These are phyloP conservation scores for Cyanidiococcus yangmingshanensis DNA, from an alignment of 23 red algal genomes.

Conservation along the genomic window DNA sequence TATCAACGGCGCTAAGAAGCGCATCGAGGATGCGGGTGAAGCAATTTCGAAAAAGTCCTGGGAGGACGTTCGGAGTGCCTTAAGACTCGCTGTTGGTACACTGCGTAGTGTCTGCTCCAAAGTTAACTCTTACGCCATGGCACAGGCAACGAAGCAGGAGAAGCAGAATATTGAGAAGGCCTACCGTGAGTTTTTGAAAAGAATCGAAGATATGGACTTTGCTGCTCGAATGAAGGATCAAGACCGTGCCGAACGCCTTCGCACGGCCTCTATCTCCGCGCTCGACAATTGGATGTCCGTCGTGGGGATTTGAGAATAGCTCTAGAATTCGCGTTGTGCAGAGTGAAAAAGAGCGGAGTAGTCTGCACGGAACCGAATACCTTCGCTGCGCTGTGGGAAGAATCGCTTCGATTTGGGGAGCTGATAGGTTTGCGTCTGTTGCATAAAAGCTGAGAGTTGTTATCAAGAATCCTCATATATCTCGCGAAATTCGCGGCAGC, in stretches of 20 bases:
- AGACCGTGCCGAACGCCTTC: conserved; percentile 37
- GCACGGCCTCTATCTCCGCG: conserved; percentile 33
- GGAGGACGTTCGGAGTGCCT: conserved; percentile 71
- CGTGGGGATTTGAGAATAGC: conserved; percentile 52
- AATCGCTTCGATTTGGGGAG: too few relatives aligned
- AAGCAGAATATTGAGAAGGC: conserved; percentile 43
- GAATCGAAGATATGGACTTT: conserved; percentile 65
- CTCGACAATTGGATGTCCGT: conserved; percentile 53
- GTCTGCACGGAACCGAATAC: too few relatives aligned
- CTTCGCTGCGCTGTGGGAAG: too few relatives aligned
- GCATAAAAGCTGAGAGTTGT: too few relatives aligned
- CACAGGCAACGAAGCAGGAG: conserved; percentile 21
- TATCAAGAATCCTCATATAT: too few relatives aligned
- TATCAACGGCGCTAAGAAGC: conserved; percentile 38
- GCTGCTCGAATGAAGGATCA: conserved; percentile 66
- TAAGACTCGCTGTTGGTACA: conserved; percentile 37
- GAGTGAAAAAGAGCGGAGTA: too few relatives aligned
- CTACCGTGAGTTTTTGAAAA: conserved; percentile 51
- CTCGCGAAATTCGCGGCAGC: too few relatives aligned
- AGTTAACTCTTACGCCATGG: conserved; percentile 27
- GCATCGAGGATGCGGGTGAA: conserved; percentile 26
- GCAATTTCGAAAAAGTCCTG: conserved; percentile 65
- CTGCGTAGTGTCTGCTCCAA: conserved; percentile 35
- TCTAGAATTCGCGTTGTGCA: too few relatives aligned
- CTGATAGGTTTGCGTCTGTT: too few relatives aligned